Conservation (phyloP, 1,139 yeast genomes). For the Debaryomycetaceae sp. region DNA sequence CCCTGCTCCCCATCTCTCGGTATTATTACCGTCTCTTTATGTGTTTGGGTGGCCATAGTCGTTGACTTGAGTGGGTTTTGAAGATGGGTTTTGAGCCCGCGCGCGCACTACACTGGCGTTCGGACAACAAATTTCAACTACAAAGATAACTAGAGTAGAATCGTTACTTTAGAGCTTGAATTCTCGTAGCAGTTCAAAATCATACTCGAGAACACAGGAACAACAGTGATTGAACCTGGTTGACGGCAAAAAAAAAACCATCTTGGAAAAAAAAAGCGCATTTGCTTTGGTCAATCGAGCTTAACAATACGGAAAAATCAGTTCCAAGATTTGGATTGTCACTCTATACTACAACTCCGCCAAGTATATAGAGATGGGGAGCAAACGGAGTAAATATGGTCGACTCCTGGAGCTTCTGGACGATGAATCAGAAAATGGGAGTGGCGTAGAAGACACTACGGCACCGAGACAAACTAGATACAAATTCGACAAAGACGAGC, state of each 20-base stretch:
- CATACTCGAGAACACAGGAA: too few relatives aligned
- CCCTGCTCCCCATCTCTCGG: too few relatives aligned
- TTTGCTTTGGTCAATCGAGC: not conserved
- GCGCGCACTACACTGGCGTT: not conserved
- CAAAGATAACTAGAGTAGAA: too few relatives aligned
- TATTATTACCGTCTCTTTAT: too few relatives aligned
- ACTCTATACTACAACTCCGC: slow-evolving; percentile 1
- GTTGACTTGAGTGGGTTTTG: not conserved
- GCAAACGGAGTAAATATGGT: slow-evolving; percentile 13
- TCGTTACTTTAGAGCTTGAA: too few relatives aligned
- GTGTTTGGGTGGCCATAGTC: not conserved
- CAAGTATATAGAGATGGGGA: slow-evolving; percentile 1
- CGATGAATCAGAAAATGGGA: slow-evolving; percentile 14
- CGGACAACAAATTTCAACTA: not conserved
- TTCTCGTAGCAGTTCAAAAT: too few relatives aligned
- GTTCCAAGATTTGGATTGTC: not conserved
- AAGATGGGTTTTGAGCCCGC: not conserved
- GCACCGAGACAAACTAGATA: slow-evolving; percentile 3
- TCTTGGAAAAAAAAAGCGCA: not conserved
- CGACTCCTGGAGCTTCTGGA: slow-evolving; percentile 9
- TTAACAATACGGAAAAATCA: not conserved
- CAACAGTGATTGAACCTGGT: too few relatives aligned
- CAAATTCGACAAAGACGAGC: slow-evolving; percentile 13
- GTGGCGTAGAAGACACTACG: slow-evolving; percentile 14
- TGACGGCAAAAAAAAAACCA: too few relatives aligned